phyloP scores from a whole-genome alignment of 306 rosid species.

The Vachellia pachyceras region DNA sequence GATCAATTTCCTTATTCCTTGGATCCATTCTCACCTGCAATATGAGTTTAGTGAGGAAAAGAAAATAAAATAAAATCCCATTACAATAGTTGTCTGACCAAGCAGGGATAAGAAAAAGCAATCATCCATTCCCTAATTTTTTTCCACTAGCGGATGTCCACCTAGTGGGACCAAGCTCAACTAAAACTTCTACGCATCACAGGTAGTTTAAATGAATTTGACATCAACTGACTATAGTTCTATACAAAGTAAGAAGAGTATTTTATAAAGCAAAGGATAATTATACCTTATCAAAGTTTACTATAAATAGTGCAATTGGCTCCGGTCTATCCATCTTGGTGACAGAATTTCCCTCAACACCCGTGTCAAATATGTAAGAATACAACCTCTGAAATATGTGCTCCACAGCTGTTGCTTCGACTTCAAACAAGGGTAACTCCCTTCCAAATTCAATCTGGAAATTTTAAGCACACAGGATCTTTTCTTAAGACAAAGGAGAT shows the following conservation, averaged over 20 bases:
- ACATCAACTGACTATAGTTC: constrained; percentile 22
- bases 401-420: constrained; percentile 88
- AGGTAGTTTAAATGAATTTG: constrained; percentile 18
- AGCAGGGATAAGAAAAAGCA: constrained; percentile 34
- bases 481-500: neutral
- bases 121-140: constrained; percentile 15
- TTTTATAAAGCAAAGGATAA: constrained; percentile 23
- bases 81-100: constrained; percentile 11
- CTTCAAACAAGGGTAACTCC: constrained; percentile 87
- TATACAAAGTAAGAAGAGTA: constrained; percentile 23
- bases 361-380: constrained; percentile 77
- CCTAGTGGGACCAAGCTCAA: neutral
- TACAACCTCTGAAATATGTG: constrained; percentile 82
- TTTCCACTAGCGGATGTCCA: neutral
- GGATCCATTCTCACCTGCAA: constrained; percentile 90
- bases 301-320: constrained; percentile 79
- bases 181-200: constrained; percentile 4
- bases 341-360: constrained; percentile 52
- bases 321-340: constrained; percentile 65
- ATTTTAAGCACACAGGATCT: constrained; percentile 36
- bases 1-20: constrained; percentile 78
- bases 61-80: constrained; percentile 11
- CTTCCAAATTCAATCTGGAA: constrained; percentile 85
- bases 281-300: constrained; percentile 93
- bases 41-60: neutral